phyloP scores from a whole-genome alignment of 1,284 basidiomycete species.

The Earliella scabrosa region DNA sequence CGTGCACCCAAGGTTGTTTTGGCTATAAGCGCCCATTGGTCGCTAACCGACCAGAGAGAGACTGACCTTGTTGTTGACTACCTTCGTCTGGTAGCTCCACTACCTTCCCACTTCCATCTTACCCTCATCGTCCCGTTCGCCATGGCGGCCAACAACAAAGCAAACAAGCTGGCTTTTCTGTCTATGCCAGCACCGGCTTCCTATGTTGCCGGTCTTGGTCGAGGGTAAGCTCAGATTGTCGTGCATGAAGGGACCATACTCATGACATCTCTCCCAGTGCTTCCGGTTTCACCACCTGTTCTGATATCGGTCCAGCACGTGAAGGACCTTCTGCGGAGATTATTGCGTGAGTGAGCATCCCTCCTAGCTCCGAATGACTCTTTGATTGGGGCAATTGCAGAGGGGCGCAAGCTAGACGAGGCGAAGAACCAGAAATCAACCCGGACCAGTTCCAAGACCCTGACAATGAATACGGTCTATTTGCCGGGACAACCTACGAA shows the following conservation, averaged over 20 bases:
- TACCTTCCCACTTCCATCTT: too few relatives aligned
- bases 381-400: constrained; percentile 38
- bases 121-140: too few relatives aligned
- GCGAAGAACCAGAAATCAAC: constrained; percentile 87
- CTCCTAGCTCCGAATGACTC: too few relatives aligned
- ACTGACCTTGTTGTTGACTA: too few relatives aligned
- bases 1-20: too few relatives aligned
- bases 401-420: constrained; percentile 81
- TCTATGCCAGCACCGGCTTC: constrained; percentile 91
- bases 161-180: constrained; percentile 81
- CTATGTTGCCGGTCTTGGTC: constrained; percentile 95
- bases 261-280: constrained; percentile 58
- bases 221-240: constrained; percentile 68
- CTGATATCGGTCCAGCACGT: constrained; percentile 97
- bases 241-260: constrained; percentile 12
- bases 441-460: constrained; percentile 94
- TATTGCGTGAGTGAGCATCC: constrained; percentile 81
- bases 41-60: too few relatives aligned
- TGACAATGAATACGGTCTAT: constrained; percentile 96
- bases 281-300: constrained; percentile 97
- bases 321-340: constrained; percentile 92
- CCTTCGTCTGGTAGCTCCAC: too few relatives aligned
- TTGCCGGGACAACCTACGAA: constrained; percentile 95
- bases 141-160: constrained; percentile 60
- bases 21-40: too few relatives aligned